phyloP scores from a whole-genome alignment of 2,329 filamentous ascomycete species.

The Neonectria punicea region DNA sequence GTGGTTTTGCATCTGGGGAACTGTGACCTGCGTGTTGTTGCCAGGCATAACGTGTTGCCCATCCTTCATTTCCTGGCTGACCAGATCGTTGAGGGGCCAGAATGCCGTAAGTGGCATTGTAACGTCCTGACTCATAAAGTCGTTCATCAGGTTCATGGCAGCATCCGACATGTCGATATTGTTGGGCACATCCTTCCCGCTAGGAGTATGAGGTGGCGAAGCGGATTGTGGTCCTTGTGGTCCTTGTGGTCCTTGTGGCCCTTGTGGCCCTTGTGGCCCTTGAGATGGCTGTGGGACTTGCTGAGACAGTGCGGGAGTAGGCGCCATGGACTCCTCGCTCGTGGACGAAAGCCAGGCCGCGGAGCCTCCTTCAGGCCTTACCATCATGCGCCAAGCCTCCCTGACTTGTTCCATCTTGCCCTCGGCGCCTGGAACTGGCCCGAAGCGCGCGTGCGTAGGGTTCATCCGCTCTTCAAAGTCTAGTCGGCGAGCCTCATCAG shows the following conservation, averaged over 20 bases:
- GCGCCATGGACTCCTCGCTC: constrained; percentile 19
- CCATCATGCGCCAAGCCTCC: constrained; percentile 63
- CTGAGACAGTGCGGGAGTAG: constrained; percentile 6
- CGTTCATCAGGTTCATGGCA: constrained; percentile 44
- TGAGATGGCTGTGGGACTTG: not conserved
- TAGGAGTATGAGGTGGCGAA: constrained; percentile 34
- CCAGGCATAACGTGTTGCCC: not conserved
- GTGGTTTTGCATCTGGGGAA: constrained; percentile 26
- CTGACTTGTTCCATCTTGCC: constrained; percentile 56
- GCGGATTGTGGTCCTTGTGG: constrained; percentile 11
- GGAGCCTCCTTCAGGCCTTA: constrained; percentile 49
- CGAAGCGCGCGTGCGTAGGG: constrained; percentile 57
- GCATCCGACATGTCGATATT: constrained; percentile 43
- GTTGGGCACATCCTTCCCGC: constrained; percentile 25
- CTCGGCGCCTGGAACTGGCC: constrained; percentile 59
- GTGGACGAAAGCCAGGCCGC: constrained; percentile 28
- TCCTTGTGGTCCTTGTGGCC: not conserved
- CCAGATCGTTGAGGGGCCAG: constrained; percentile 39
- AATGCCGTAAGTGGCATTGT: constrained; percentile 32
- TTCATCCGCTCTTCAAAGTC: constrained; percentile 61
- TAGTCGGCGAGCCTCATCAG: constrained; percentile 59
- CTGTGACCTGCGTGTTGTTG: not conserved
- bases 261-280: not conserved
- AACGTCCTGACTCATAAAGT: constrained; percentile 30
- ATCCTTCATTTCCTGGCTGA: constrained; percentile 35